Evolutionary conservation across 1,284 basidiomycete genomes (phyloP), one percentile per base, ranked within the genome.

Genomic region (Microbotryum silenes-acaulis): DNA sequence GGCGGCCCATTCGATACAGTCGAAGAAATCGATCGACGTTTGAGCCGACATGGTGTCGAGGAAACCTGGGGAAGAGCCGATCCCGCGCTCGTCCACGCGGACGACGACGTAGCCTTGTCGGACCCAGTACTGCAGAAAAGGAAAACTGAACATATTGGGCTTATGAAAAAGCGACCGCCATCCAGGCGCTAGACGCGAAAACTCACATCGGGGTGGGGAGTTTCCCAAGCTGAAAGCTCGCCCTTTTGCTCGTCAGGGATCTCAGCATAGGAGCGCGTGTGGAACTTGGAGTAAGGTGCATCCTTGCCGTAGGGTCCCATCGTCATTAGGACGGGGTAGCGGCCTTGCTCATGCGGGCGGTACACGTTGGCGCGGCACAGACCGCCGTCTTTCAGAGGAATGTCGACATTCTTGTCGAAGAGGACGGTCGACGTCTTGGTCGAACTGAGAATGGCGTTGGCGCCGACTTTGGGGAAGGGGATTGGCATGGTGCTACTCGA

Each of bases 271-370:
- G 70, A 71, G 18, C 63, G 57, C 10, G 62, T 60, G 54, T 74
- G 69, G 56, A 75, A 74, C 33, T 63, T 62, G 14, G 54, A 42
- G 59, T 75, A 75, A 8, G 64, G 69, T 29, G 72, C 67, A 61
- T 75, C 73, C 57, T 75, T 75, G 49, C 74, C 74, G 62, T 75
- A 74, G 0, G 74, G 73, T 1, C 72, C 72, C 31, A 71, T 66
- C 53, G 74, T 75, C 51, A 74, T 66, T 57, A 75, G 56, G 12
- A 71, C 72, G 4, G 74, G 74, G 44, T 70, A 73, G n/a, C 54
- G 48, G 10, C 69, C 67, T 16, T 60, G 53, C 14, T 57, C 62
- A 51, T 66, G 70, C 16, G 73, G 72, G 7, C 62, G 63, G 59
- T 70, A 75, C 46, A 75, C 71, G 53, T 75, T 72, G 47, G 65